Percentiles rank a stretch among this genome's conserved stretches.
phyloP scores from a whole-genome alignment of 441 rosid genomes.

The Flueggea neowawraea region DNA sequence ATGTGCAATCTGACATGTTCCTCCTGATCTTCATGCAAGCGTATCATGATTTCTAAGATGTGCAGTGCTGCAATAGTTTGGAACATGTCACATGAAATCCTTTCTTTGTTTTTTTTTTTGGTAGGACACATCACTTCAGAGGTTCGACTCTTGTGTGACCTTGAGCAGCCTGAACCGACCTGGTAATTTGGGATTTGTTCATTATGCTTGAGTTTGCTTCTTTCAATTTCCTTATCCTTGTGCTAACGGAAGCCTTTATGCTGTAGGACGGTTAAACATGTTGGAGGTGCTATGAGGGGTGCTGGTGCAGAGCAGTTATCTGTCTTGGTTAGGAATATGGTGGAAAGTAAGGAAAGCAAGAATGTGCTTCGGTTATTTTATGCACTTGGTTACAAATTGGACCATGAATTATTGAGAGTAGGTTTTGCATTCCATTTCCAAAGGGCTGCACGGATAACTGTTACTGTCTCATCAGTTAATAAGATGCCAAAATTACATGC shows the following conservation, averaged over 20 bases:
- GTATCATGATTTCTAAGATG: too few species aligned
- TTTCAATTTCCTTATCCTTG: not conserved
- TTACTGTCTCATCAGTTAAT: conserved; percentile 78
- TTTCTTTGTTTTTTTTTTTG: conserved; percentile 11
- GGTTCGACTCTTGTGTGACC: conserved; percentile 86
- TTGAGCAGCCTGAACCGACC: conserved; percentile 80
- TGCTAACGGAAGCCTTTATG: conserved; percentile 13
- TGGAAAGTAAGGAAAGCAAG: conserved; percentile 96
- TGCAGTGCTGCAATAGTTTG: conserved; percentile 2
- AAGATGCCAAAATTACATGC: conserved; percentile 88
- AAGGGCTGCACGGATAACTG: conserved; percentile 66
- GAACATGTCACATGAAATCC: not conserved
- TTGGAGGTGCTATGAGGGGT: conserved; percentile 93
- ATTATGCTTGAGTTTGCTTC: not conserved
- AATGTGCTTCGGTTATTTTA: conserved; percentile 72
- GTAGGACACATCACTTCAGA: conserved; percentile 76
- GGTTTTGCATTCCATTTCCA: conserved; percentile 88
- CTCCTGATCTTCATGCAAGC: too few species aligned
- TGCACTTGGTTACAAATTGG: conserved; percentile 88
- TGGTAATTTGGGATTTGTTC: conserved; percentile 44
- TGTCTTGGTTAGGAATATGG: conserved; percentile 78
- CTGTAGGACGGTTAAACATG: conserved; percentile 82
- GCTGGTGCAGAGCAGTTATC: conserved; percentile 94
- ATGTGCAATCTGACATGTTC: too few species aligned
- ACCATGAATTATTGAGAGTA: conserved; percentile 86